Base-by-base conservation (phyloP, 768 basidiomycete species). In the Mycena galericulata region DNA sequence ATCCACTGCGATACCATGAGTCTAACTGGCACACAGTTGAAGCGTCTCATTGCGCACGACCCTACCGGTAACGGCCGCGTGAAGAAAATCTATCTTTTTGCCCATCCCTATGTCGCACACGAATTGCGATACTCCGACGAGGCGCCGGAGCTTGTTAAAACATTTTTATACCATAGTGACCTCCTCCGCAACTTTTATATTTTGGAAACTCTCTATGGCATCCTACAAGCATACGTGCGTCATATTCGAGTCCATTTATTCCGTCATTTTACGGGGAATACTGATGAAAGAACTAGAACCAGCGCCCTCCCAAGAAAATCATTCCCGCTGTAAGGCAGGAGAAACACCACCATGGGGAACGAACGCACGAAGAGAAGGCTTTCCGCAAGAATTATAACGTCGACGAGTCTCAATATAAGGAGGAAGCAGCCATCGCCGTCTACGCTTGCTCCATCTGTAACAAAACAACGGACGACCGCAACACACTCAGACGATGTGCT, bases 131-230 rank as follows among this genome's bases (percentile, higher is more conserved):
- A 12, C 26, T n/a, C 24, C 11, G 60, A 50, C 3, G 3, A 11
- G 2, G 15, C 26, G 5, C 26, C 47, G 7, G 60, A 51, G 1
- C 0, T 12, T 1, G 2, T 61, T 9, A 61, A 51, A 12, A 24
- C 26, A 0, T 26, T 22, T 11, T 2, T 50, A 17, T 61, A 61
- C 22, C 11, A 11, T n/a, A 20, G 6, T 1, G 11, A 6, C 4
- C 34, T 61, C 2, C 18, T 50, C 17, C 47, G 38, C 17, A 61
- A 50, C 9, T 61, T 27, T 20, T 61, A 61, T 34, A 61, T 61
- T 26, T 6, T 51, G 9, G 36, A 50, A 3, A 63, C 60, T 2
- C 60, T 61, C 18, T 12, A 26, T 1, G 60, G 60, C 2, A 50
- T 51, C 10, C 27, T 62, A 1, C 17, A 62, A 4, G 49, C 38